Conservation (phyloP, 139 green algal genomes). For the Tetraselmis chui region DNA sequence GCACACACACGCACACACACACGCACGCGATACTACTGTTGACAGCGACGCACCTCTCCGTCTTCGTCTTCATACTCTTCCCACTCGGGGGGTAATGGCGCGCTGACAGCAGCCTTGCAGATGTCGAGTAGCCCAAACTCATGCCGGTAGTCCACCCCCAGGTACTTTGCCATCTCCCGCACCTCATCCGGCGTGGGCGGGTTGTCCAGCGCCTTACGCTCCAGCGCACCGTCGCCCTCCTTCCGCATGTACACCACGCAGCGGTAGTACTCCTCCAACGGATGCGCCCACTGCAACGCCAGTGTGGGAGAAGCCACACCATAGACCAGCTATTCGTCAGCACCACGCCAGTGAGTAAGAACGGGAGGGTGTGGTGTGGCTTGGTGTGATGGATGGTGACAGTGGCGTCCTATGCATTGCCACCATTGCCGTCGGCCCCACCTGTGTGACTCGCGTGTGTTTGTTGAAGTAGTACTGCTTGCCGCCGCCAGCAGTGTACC, state of each 20-base stretch:
- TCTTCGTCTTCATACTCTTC: conserved; percentile 23
- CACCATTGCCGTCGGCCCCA: background rate
- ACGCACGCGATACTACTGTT: no score
- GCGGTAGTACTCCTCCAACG: conserved; percentile 22
- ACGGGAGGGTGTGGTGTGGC: no score
- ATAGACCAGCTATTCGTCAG: no score
- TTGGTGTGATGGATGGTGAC: no score
- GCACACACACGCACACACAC: no score
- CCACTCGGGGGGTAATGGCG: conserved; percentile 21
- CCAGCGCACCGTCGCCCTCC: conserved; percentile 8
- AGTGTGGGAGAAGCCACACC: no score
- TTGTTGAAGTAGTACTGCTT: conserved; percentile 15
- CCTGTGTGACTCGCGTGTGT: conserved; percentile 1
- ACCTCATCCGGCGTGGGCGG: conserved; percentile 18
- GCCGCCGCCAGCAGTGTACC: conserved; percentile 10
- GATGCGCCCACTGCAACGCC: conserved; percentile 19
- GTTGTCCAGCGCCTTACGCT: conserved; percentile 9
- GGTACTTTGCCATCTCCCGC: conserved; percentile 26
- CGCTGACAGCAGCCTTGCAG: conserved; percentile 18
- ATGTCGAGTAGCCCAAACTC: conserved; percentile 16
- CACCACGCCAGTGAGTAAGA: no score
- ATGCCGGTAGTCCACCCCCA: conserved; percentile 7
- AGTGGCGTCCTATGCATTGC: background rate
- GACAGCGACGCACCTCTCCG: conserved; percentile 3
- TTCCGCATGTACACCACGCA: conserved; percentile 23